Base-by-base conservation (phyloP, 805 yeast species). In the Starmerella khaoyaiensis region DNA sequence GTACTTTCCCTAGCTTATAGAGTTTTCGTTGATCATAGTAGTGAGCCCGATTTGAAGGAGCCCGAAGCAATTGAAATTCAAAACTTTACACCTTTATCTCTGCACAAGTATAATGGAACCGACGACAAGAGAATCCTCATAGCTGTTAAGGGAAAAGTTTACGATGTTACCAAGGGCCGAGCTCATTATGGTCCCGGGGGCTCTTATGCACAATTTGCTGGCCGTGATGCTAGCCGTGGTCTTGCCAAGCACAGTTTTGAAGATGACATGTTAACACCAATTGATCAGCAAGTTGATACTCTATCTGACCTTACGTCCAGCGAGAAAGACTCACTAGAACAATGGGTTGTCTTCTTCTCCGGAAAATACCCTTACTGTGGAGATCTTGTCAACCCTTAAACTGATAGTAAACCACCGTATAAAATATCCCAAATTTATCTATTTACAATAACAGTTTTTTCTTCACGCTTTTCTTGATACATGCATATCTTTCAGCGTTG, bases 121-220 rank as follows among this genome's bases (percentile, higher is more conserved):
- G 83, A 79, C 46, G 76, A 79, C 45, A 76, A 76, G 36, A 74
- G 73, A 50, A 82, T 87, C n/a, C 79, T 76, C 52, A 71, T 87
- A 44, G 90, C 82, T 0, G 82, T 87, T n/a, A 72, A 68, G 48
- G 93, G 94, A 1, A 76, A 68, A 19, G 94, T 87, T 3, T 87
- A 70, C 52, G 95, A 87, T 53, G 93, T 83, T 16, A 64, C 81
- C 4, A 63, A 65, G 9, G 93, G 93, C 0, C 71, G 86, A 46
- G 70, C 71, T 32, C 86, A 87, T 55, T 87, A 87, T 58, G 97
- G 97, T 0, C 97, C 97, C 5, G 81, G 87, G 21, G 96, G 96
- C 0, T 94, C 95, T 0, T 87, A 87, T 60, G 75, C 80, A 29
- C 82, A 80, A 54, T 87, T 87, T 65, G 96, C 96, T 0, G 97